These are phyloP conservation scores for Vicia sativa DNA, from an alignment of 306 rosid species.

Conservation along the genomic window DNA sequence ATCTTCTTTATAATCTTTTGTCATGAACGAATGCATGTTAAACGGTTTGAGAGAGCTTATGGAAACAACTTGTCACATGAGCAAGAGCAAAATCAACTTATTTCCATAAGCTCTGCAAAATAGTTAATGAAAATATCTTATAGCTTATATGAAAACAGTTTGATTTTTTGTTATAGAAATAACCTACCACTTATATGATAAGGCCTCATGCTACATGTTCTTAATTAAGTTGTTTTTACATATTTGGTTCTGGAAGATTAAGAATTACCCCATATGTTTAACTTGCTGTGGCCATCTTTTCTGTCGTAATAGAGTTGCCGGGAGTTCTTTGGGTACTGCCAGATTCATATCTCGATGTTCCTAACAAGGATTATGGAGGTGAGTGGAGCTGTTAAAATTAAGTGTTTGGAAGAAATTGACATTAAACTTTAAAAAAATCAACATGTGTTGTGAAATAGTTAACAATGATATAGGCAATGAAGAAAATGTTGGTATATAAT, in stretches of 20 bases:
- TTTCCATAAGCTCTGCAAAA: not conserved
- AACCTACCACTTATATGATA: not conserved
- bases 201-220: not conserved
- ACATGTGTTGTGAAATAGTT: too few species aligned
- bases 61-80: not conserved
- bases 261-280: not conserved
- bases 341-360: conserved; percentile 90
- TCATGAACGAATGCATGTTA: not conserved
- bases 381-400: conserved; percentile 32
- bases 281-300: conserved; percentile 19
- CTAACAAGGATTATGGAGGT: conserved; percentile 96
- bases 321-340: conserved; percentile 95
- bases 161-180: not conserved
- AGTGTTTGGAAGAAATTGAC: too few species aligned
- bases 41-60: not conserved
- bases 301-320: conserved; percentile 55
- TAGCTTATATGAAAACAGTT: not conserved
- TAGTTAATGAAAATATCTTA: not conserved
- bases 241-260: not conserved
- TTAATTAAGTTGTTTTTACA: not conserved
- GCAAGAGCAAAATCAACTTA: not conserved
- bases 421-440: too few species aligned
- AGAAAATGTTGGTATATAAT: too few species aligned
- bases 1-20: too few species aligned
- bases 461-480: too few species aligned